phyloP scores from a whole-genome alignment of 495 filamentous ascomycete species.

The Aspergillus leporis region DNA sequence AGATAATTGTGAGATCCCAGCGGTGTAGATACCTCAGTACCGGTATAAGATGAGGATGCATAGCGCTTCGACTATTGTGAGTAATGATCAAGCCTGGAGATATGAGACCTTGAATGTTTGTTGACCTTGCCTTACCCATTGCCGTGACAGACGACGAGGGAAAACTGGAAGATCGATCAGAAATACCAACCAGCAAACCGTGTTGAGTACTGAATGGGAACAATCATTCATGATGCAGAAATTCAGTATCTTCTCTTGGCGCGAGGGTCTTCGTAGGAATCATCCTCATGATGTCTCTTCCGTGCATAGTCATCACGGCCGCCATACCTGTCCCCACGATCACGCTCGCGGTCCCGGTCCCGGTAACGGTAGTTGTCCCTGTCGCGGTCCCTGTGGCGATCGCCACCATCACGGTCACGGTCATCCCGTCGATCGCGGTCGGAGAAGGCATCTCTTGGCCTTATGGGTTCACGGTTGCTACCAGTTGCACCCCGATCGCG shows the following conservation, averaged over 20 bases:
- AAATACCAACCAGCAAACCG: conserved; percentile 55
- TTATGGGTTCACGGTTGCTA: conserved; percentile 56
- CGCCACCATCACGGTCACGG: conserved; percentile 58
- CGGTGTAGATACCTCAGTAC: conserved; percentile 9
- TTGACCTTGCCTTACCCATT: conserved; percentile 61
- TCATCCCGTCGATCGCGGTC: conserved; percentile 55
- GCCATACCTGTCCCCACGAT: conserved; percentile 55
- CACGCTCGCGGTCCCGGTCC: conserved; percentile 57
- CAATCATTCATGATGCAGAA: conserved; percentile 24
- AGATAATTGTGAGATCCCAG: not conserved
- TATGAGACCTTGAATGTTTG: conserved; percentile 2
- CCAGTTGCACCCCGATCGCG: conserved; percentile 52
- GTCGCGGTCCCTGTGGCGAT: conserved; percentile 54
- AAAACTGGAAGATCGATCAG: conserved; percentile 41
- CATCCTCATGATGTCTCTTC: conserved; percentile 58
- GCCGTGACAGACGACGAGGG: conserved; percentile 35
- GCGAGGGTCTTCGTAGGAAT: conserved; percentile 74
- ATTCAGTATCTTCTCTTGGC: conserved; percentile 74
- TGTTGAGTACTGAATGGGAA: conserved; percentile 25
- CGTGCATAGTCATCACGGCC: conserved; percentile 59
- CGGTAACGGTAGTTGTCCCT: conserved; percentile 50
- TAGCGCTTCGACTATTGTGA: conserved; percentile 21
- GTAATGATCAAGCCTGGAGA: conserved; percentile 12
- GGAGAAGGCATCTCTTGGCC: conserved; percentile 47
- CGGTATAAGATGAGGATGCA: conserved; percentile 8